A percentile compares a stretch with the other conserved stretches of the same genome.
phyloP scores from a whole-genome alignment of 1,284 basidiomycete species.

The Trichosporon sp. region DNA sequence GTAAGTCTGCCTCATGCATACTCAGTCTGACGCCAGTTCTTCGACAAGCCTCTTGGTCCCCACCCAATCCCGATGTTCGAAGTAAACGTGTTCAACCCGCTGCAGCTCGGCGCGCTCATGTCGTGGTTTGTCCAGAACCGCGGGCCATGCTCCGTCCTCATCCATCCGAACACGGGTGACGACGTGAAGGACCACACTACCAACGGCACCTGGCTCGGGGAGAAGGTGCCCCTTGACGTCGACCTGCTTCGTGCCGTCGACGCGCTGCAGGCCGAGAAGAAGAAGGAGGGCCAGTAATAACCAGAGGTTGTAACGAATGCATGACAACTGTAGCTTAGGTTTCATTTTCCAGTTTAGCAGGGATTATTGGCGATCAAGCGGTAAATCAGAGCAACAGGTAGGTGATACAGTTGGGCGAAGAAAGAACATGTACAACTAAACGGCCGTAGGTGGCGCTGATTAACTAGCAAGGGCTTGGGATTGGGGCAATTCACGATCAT shows the following conservation, averaged over 20 bases:
- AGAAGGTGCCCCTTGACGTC: slow-evolving; percentile 62
- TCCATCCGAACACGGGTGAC: slow-evolving; percentile 73
- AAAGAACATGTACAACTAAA: background rate
- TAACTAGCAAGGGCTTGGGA: background rate
- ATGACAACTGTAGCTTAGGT: slow-evolving; percentile 7
- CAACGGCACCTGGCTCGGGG: slow-evolving; percentile 70
- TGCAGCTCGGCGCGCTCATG: slow-evolving; percentile 67
- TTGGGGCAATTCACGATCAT: background rate
- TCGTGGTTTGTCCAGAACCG: slow-evolving; percentile 67
- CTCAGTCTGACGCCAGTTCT: slow-evolving; percentile 26
- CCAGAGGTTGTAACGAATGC: background rate
- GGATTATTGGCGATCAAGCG: background rate
- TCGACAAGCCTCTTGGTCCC: slow-evolving; percentile 31
- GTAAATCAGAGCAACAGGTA: background rate
- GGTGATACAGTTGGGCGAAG: slow-evolving; percentile 9
- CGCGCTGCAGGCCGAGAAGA: slow-evolving; percentile 34
- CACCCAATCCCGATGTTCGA: slow-evolving; percentile 69
- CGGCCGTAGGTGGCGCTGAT: background rate
- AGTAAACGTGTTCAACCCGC: slow-evolving; percentile 67
- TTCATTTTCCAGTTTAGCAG: slow-evolving; percentile 5
- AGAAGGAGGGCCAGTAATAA: background rate
- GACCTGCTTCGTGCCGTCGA: slow-evolving; percentile 47
- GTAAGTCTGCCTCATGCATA: slow-evolving; percentile 21
- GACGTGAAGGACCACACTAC: slow-evolving; percentile 66
- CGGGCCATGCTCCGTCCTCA: slow-evolving; percentile 69